These are phyloP conservation scores for Xylaria sp. DNA, from an alignment of 2,329 filamentous ascomycete genomes.

Conservation along the genomic window DNA sequence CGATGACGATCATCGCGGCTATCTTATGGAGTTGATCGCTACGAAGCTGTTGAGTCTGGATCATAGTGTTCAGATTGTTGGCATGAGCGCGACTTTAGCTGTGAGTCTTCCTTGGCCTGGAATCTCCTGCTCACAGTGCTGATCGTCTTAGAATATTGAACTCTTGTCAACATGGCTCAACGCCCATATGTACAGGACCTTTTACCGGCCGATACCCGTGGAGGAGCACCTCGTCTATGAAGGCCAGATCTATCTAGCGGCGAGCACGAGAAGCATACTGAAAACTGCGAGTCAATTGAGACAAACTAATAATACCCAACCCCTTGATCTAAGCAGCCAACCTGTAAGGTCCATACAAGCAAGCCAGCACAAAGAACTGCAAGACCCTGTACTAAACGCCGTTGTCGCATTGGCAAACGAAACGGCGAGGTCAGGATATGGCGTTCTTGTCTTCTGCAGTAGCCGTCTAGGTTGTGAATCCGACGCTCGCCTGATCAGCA, in stretches of 20 bases:
- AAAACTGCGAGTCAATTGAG: slow-evolving; percentile 51
- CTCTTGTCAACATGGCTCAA: slow-evolving; percentile 65
- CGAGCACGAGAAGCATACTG: slow-evolving; percentile 52
- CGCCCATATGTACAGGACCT: slow-evolving; percentile 66
- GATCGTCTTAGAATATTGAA: slow-evolving; percentile 55
- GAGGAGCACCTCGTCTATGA: slow-evolving; percentile 71
- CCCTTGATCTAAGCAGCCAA: slow-evolving; percentile 34
- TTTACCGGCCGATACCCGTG: slow-evolving; percentile 69
- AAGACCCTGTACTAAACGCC: slow-evolving; percentile 61
- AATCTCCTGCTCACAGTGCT: slow-evolving; percentile 6
- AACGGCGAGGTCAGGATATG: slow-evolving; percentile 62
- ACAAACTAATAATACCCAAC: slow-evolving; percentile 28
- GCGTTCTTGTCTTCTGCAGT: slow-evolving; percentile 67
- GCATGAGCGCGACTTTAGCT: slow-evolving; percentile 74
- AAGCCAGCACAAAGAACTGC: slow-evolving; percentile 57
- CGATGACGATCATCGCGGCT: slow-evolving; percentile 69
- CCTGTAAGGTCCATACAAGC: slow-evolving; percentile 46
- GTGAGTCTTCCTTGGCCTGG: slow-evolving; percentile 38
- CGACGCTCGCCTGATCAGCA: slow-evolving; percentile 62
- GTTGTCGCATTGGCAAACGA: slow-evolving; percentile 66
- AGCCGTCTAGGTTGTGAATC: slow-evolving; percentile 63
- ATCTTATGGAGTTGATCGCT: slow-evolving; percentile 67
- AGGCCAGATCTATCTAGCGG: slow-evolving; percentile 59
- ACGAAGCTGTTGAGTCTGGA: slow-evolving; percentile 67
- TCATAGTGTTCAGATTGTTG: slow-evolving; percentile 63